Evolutionary conservation across 805 yeast species (phyloP), one percentile per base, ranked within the genome.

Genomic region (Danielia reshetovae): DNA sequence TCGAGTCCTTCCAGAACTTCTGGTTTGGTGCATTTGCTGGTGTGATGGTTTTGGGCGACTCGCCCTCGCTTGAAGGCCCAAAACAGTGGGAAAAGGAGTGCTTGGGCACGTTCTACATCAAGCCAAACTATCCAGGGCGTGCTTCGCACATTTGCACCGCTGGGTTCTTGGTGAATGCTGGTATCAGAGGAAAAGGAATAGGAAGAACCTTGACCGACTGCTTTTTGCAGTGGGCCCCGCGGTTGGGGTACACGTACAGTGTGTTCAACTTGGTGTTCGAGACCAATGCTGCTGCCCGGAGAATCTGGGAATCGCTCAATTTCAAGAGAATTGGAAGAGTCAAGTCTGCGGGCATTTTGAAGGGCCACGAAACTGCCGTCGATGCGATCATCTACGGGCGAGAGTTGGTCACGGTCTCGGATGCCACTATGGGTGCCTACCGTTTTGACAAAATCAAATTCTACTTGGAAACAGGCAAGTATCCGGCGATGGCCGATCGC

Each of bases 71-170:
- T 12, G 70, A 66, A 34, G 66, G 70, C 8, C 55, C 70, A 24
- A 74, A 81, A 33, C 87, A 82, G 53, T 89, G 97, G 96, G 94
- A 88, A 40, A 86, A 85, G 49, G 89, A 83, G 54, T 90, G 97
- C 55, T 66, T 93, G 30, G 98, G 97, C 0, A 75, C 89, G 2
- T 88, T 90, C 53, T 80, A 74, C 54, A 72, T 90, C 41, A 83
- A 83, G 45, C 93, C 97, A 2, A 84, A 86, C 50, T 90, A 81
- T 54, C 96, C 97, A 0, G 97, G 97, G 2, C 68, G 97, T 29
- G 82, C 93, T 13, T 79, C 95, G 0, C 97, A 90, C 54, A 81
- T 93, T n/a, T 88, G 95, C 49, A 85, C 95, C 0, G 95, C 86
- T 2, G 81, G 82, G 14, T 84, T 90, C 48, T 63, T 90, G 23